Percentiles rank a stretch among this genome's conserved stretches.
These are phyloP conservation scores for Stemphylium vesicarium DNA, from an alignment of 2,329 filamentous ascomycete species.

Conservation along the genomic window DNA sequence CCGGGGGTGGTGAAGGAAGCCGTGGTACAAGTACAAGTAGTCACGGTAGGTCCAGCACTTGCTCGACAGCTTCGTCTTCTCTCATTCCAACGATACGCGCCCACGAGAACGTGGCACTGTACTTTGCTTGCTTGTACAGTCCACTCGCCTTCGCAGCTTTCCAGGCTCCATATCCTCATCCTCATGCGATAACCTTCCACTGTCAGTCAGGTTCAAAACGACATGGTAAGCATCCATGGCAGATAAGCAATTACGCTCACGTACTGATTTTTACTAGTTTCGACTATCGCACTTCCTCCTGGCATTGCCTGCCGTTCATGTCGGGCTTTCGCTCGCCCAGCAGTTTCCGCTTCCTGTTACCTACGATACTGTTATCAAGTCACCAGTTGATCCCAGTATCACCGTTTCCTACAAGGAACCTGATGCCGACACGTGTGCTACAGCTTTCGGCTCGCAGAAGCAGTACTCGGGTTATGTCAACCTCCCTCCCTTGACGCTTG, in stretches of 20 bases:
- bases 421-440: conserved; percentile 66
- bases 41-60: neutral
- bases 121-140: neutral
- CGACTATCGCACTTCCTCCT: conserved; percentile 20
- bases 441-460: conserved; percentile 68
- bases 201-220: conserved; percentile 2
- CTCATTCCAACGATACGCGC: neutral
- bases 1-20: neutral
- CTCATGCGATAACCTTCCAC: conserved; percentile 19
- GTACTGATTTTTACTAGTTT: conserved; percentile 1
- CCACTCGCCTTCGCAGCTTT: neutral
- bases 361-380: conserved; percentile 62
- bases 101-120: neutral
- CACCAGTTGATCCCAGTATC: conserved; percentile 68
- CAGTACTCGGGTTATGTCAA: conserved; percentile 72
- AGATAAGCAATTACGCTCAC: neutral
- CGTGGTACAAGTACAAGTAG: conserved; percentile 3
- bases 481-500: conserved; percentile 60
- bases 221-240: conserved; percentile 8
- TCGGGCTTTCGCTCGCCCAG: conserved; percentile 41
- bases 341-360: conserved; percentile 50
- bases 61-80: neutral
- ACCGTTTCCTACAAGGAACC: conserved; percentile 72
- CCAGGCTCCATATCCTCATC: conserved; percentile 17
- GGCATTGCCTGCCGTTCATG: conserved; percentile 14